These are phyloP conservation scores for Globisporangium barbulae DNA, from an alignment of 352 stramenopile species.

Conservation along the genomic window DNA sequence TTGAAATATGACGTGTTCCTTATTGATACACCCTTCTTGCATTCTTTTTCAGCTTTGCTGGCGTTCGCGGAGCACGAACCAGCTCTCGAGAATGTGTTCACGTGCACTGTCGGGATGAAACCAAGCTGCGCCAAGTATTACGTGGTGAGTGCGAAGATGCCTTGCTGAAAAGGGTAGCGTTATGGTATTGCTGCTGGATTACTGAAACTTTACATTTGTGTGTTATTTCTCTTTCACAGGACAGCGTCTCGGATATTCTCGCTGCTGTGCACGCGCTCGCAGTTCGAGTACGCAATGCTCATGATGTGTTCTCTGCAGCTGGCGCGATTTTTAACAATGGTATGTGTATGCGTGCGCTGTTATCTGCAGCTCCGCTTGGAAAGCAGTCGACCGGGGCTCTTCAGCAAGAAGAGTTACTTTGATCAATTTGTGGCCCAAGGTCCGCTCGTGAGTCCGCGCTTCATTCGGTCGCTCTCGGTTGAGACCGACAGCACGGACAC, in stretches of 20 bases:
- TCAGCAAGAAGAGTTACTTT: constrained; percentile 18
- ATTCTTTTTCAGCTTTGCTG: constrained; percentile 40
- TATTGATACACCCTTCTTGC: constrained; percentile 38
- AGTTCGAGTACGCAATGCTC: constrained; percentile 32
- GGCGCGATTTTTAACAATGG: neutral
- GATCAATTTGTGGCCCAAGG: constrained; percentile 19
- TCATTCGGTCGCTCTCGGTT: constrained; percentile 23
- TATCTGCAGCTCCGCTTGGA: constrained; percentile 21
- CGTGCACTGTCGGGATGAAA: constrained; percentile 97
- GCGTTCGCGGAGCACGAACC: constrained; percentile 33
- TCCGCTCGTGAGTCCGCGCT: constrained; percentile 19
- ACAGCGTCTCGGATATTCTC: constrained; percentile 53
- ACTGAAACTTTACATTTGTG: neutral
- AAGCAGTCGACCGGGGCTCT: constrained; percentile 7
- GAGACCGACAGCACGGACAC: constrained; percentile 16
- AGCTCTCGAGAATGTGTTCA: constrained; percentile 71
- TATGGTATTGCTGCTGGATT: neutral
- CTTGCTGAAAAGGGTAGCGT: neutral
- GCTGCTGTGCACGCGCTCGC: constrained; percentile 47
- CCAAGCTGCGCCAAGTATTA: constrained; percentile 95
- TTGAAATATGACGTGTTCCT: neutral
- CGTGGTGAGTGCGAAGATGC: constrained; percentile 43
- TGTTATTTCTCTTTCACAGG: constrained; percentile 18
- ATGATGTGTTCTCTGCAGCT: neutral
- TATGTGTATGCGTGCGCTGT: neutral